These are phyloP conservation scores for Fagopyrum tataricum DNA, from an alignment of 148 eudicot species.

Conservation along the genomic window DNA sequence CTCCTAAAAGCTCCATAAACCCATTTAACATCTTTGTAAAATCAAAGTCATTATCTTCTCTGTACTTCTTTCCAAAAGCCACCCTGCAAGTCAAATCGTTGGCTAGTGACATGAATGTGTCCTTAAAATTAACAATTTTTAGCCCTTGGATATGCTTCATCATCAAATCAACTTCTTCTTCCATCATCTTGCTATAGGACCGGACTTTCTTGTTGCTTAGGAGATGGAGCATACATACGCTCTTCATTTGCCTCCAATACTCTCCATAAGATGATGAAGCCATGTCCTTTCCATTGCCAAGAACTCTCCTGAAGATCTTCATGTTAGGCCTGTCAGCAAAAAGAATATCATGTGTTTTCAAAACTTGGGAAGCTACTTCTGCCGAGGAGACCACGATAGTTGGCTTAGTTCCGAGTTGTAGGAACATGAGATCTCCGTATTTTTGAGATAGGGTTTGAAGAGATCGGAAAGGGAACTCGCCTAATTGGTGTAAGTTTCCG, in stretches of 20 bases:
- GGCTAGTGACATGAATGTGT: background rate
- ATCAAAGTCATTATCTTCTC: background rate
- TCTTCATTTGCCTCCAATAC: slow-evolving; percentile 15
- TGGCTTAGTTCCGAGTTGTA: slow-evolving; percentile 19
- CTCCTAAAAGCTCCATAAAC: slow-evolving; percentile 5
- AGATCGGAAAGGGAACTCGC: slow-evolving; percentile 17
- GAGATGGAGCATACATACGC: slow-evolving; percentile 5
- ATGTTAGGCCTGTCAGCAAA: slow-evolving; percentile 20
- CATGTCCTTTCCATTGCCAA: slow-evolving; percentile 18
- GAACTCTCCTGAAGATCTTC: background rate
- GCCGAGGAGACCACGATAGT: slow-evolving; percentile 20
- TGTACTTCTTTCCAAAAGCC: slow-evolving; percentile 21
- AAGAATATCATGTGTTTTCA: slow-evolving; percentile 17
- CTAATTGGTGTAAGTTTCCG: slow-evolving; percentile 21
- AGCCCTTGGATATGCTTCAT: slow-evolving; percentile 11
- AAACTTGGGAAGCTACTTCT: slow-evolving; percentile 13
- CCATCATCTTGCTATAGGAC: slow-evolving; percentile 16
- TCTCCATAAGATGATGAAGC: slow-evolving; percentile 16
- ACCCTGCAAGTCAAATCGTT: slow-evolving; percentile 19
- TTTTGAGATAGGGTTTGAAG: slow-evolving; percentile 15
- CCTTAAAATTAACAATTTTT: slow-evolving; percentile 16
- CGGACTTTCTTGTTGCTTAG: slow-evolving; percentile 17
- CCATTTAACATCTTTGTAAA: slow-evolving; percentile 5
- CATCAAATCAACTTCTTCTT: slow-evolving; percentile 17
- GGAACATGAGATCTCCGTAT: slow-evolving; percentile 21